phyloP scores from a whole-genome alignment of 1,139 yeast species.

The Suhomyces bribrorum region DNA sequence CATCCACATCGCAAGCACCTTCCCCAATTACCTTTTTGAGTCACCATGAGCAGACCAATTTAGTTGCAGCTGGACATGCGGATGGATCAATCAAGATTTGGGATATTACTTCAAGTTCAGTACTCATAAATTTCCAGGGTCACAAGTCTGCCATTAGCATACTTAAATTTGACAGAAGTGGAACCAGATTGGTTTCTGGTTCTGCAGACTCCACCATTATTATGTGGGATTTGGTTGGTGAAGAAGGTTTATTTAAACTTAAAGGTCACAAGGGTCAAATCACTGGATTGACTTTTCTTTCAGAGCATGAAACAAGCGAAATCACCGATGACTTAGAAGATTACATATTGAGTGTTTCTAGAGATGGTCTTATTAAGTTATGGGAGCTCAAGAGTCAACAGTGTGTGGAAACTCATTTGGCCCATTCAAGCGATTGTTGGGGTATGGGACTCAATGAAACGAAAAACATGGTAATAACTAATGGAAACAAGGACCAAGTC shows the following conservation, averaged over 20 bases:
- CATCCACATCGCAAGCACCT: constrained; percentile 60
- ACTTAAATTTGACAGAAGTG: constrained; percentile 71
- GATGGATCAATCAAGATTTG: constrained; percentile 92
- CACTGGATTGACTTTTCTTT: constrained; percentile 63
- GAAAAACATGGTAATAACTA: constrained; percentile 56
- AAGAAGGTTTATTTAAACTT: constrained; percentile 81
- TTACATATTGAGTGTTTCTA: constrained; percentile 74
- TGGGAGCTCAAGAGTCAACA: constrained; percentile 93
- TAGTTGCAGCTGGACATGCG: constrained; percentile 84
- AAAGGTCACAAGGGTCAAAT: constrained; percentile 90
- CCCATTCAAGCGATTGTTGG: constrained; percentile 96
- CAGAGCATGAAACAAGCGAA: constrained; percentile 33
- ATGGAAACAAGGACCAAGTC: constrained; percentile 79
- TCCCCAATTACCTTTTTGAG: constrained; percentile 63
- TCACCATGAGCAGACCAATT: constrained; percentile 59
- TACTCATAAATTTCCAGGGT: constrained; percentile 80
- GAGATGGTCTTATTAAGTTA: constrained; percentile 86
- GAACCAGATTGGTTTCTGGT: constrained; percentile 85
- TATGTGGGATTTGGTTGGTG: constrained; percentile 94
- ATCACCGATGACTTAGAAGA: constrained; percentile 58
- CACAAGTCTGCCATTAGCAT: constrained; percentile 76
- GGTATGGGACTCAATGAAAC: constrained; percentile 53
- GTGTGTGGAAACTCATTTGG: constrained; percentile 91
- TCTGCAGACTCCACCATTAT: constrained; percentile 81
- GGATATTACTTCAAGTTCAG: constrained; percentile 81